Evolutionary conservation across 2,329 filamentous ascomycete species (phyloP), one percentile per base, ranked within the genome.

Genomic region (Pestalotiopsis sp.): DNA sequence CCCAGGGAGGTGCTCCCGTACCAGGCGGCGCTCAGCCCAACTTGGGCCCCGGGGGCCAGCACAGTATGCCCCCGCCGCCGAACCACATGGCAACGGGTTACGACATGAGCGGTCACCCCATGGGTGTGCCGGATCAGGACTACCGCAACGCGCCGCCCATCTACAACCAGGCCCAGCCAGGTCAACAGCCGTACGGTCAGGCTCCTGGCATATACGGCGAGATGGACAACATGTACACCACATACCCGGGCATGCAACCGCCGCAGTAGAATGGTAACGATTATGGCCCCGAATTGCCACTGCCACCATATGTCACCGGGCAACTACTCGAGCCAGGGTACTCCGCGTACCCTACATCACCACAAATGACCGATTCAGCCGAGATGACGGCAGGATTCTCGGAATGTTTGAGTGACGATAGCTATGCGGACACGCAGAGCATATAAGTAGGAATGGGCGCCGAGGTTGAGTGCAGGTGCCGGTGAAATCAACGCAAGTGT

Each of bases 141-240:
- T 97, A 97, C 80, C 92, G 93, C 70, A 89, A 90, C 74, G 90
- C 93, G 59, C 88, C 88, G 59, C 88, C 89, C 76, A 95, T 97
- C 89, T 98, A 97, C 78, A 91, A 90, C 67, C 91, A 94, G 72
- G 92, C 94, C 68, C 93, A 94, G 73, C 84, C 91, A 14, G 92
- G 92, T 63, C 89, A 92, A 13, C 87, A 89, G 65, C 87, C 89
- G 13, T 97, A 97, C 78, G 92, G 91, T 14, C 93, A 96, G 76
- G 88, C 92, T 60, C 91, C 93, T 74, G 59, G 59, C 38, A 97
- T 98, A 87, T 97, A 94, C 77, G 87, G 91, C 68, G 91, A 92
- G 68, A 91, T 95, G 80, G 91, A 93, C 71, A 90, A 89, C 72
- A 97, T 98, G 86, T 98, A 98, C 73, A 63, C 31, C 31, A 36